These are phyloP conservation scores for Phytophthora litchii DNA, from an alignment of 352 stramenopile species.

Conservation along the genomic window DNA sequence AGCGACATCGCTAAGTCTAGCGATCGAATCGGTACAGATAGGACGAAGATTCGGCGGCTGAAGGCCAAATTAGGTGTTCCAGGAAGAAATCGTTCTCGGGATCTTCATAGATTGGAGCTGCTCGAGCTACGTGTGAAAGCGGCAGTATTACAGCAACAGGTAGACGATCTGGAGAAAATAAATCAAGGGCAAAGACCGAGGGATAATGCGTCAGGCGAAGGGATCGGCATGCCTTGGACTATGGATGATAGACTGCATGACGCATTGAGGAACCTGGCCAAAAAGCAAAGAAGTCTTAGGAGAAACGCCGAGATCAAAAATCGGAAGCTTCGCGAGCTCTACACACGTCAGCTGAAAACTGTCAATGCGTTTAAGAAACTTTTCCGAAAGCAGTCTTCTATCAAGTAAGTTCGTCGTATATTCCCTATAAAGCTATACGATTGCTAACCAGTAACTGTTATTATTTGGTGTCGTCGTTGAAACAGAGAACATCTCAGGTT, in stretches of 20 bases:
- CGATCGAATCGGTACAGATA: not conserved
- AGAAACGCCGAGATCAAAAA: constrained; percentile 1
- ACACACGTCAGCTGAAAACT: constrained; percentile 1
- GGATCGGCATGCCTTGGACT: not conserved
- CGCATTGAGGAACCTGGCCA: not conserved
- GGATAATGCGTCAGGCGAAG: not conserved
- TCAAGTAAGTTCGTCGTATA: constrained; percentile 5
- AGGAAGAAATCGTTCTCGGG: not conserved
- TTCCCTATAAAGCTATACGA: not conserved
- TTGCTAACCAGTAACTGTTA: not conserved
- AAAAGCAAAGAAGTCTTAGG: not conserved
- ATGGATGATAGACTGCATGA: not conserved
- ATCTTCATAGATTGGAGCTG: not conserved
- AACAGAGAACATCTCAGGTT: not conserved
- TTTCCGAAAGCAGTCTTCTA: not conserved
- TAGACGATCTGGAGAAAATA: not conserved
- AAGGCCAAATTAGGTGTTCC: not conserved
- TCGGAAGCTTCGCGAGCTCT: not conserved
- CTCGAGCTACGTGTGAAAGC: not conserved
- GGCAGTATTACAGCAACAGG: not conserved
- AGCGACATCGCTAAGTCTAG: not conserved
- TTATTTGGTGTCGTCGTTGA: not conserved
- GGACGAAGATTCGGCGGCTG: not conserved
- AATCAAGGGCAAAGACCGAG: not conserved
- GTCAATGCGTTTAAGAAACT: not conserved